Conservation (phyloP, 495 filamentous ascomycete species). For the Trichoderma gamsii region DNA sequence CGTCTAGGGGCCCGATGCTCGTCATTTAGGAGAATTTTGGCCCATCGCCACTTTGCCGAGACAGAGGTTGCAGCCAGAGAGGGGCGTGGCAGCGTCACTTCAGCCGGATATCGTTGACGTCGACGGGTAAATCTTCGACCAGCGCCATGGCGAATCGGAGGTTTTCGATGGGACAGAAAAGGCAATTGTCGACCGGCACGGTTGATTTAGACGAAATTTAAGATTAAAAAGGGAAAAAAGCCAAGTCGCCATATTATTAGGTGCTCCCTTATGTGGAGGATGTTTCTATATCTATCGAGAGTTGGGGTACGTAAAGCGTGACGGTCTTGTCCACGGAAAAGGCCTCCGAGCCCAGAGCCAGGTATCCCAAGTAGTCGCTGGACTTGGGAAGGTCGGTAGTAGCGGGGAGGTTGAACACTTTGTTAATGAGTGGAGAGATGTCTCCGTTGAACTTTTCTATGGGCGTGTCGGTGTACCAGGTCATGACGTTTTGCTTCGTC, state of each 20-base stretch:
- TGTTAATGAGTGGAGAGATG: slow-evolving; percentile 31
- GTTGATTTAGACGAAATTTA: background rate
- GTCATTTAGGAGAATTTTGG: background rate
- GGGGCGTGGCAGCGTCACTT: background rate
- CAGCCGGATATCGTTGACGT: background rate
- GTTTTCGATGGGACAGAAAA: background rate
- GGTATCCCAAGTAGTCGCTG: slow-evolving; percentile 32
- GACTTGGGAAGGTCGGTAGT: slow-evolving; percentile 23
- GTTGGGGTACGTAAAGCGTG: slow-evolving; percentile 32
- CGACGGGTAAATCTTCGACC: background rate
- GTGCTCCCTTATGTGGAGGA: background rate
- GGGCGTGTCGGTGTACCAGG: slow-evolving; percentile 27
- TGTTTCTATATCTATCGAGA: slow-evolving; percentile 28
- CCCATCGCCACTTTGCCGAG: background rate
- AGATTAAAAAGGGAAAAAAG: background rate
- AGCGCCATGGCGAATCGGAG: background rate
- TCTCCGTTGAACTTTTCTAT: slow-evolving; percentile 31
- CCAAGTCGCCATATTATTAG: slow-evolving; percentile 7
- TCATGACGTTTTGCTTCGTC: slow-evolving; percentile 28
- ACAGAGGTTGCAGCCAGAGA: background rate
- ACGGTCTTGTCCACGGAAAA: slow-evolving; percentile 27
- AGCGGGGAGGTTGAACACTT: slow-evolving; percentile 23
- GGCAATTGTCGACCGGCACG: background rate
- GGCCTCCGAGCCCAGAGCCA: slow-evolving; percentile 36
- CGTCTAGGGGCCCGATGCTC: background rate